These are phyloP conservation scores for Seiridium cupressi DNA, from an alignment of 2,329 filamentous ascomycete species.

Conservation along the genomic window DNA sequence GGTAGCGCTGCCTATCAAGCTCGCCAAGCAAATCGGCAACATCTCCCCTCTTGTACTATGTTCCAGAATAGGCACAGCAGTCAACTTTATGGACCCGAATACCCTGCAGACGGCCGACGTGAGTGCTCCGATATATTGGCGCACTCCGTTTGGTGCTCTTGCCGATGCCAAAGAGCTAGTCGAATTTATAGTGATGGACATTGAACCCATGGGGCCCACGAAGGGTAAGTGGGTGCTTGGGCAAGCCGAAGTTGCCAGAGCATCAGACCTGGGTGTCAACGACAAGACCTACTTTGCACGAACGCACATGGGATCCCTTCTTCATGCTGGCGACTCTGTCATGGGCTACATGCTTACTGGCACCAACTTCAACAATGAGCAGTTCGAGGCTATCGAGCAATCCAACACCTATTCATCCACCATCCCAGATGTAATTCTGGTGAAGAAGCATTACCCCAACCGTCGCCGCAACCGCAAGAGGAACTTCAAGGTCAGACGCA, in stretches of 20 bases:
- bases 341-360: constrained; percentile 92
- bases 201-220: constrained; percentile 72
- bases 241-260: constrained; percentile 84
- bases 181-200: constrained; percentile 94
- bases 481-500: constrained; percentile 93
- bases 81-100: constrained; percentile 86
- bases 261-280: constrained; percentile 82
- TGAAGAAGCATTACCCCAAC: constrained; percentile 91
- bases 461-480: constrained; percentile 80
- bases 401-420: constrained; percentile 72
- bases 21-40: constrained; percentile 85
- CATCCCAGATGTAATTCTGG: constrained; percentile 88
- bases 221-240: constrained; percentile 83
- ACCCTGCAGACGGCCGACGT: constrained; percentile 91
- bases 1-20: constrained; percentile 85
- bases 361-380: constrained; percentile 35
- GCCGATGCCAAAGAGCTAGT: constrained; percentile 82
- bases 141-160: constrained; percentile 79
- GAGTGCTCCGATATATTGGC: constrained; percentile 82
- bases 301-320: constrained; percentile 82
- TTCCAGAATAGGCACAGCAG: constrained; percentile 81
- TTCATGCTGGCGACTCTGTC: constrained; percentile 87
- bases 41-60: constrained; percentile 85
- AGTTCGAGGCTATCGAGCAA: constrained; percentile 61
- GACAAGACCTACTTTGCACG: constrained; percentile 86